A percentile compares a stretch with the other conserved stretches of the same genome.
phyloP scores from a whole-genome alignment of 1,284 basidiomycete genomes.

The Taiwanofungus camphoratus region DNA sequence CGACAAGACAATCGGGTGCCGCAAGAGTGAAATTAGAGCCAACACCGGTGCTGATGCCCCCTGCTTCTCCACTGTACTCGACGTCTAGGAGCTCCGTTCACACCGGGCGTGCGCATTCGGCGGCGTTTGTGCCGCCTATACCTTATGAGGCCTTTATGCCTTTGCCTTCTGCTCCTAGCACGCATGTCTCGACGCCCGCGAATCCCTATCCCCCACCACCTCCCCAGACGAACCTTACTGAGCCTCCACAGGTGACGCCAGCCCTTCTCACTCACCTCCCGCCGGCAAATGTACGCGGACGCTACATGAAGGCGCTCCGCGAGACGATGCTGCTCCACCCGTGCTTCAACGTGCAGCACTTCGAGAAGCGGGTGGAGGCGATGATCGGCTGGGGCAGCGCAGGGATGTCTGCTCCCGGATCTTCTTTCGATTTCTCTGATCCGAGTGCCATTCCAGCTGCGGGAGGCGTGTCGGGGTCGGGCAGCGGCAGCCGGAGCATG shows the following conservation, averaged over 20 bases:
- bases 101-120: neutral
- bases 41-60: slow-evolving; percentile 26
- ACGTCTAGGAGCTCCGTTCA: neutral
- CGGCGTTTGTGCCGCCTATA: slow-evolving; percentile 13
- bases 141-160: slow-evolving; percentile 20
- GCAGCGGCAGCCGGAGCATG: slow-evolving; percentile 20
- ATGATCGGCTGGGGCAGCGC: slow-evolving; percentile 38
- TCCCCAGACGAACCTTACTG: slow-evolving; percentile 12
- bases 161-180: slow-evolving; percentile 13
- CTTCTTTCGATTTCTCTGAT: neutral
- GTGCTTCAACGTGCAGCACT: slow-evolving; percentile 45
- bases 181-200: slow-evolving; percentile 15
- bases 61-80: slow-evolving; percentile 10
- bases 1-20: slow-evolving; percentile 11
- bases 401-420: slow-evolving; percentile 5
- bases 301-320: slow-evolving; percentile 34
- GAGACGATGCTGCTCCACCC: slow-evolving; percentile 44
- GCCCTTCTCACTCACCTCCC: slow-evolving; percentile 36
- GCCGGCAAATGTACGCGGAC: slow-evolving; percentile 32
- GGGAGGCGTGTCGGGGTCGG: no score
- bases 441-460: slow-evolving; percentile 1
- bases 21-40: slow-evolving; percentile 45
- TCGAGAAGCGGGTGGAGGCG: slow-evolving; percentile 38
- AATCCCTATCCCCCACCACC: slow-evolving; percentile 14
- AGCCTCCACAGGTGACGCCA: slow-evolving; percentile 33